Base-by-base conservation (phyloP, 2,329 filamentous ascomycete species). In the Periconia macrospinosa region DNA sequence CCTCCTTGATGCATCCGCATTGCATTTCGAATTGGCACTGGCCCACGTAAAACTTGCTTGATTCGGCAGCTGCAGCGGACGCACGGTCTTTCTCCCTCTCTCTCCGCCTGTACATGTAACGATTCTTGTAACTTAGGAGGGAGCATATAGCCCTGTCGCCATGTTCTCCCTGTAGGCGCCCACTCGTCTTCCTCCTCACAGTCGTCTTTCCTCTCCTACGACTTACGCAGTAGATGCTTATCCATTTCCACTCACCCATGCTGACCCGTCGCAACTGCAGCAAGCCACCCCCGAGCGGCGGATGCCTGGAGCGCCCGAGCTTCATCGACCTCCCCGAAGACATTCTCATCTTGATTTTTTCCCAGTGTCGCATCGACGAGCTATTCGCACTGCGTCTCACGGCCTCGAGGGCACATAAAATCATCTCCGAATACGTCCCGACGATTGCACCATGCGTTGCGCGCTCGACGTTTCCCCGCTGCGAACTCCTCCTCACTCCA, bases 381-480 rank as follows among this genome's bases (percentile, higher is more conserved):
- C 52, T 73, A 13, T 52, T 66, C 6, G 40, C 53, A 3, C 50
- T 72, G 33, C 62, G 61, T 33, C 51, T 66, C 15, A 61, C 64
- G 7, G 58, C 52, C 49, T 54, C 53, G 10, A 63, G 48, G 47
- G 56, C 55, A 9, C 61, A 63, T n/a, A 49, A 57, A 41, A 40
- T 71, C 17, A 68, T 70, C 44, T 47, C 55, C 42, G 55, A 60
- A 11, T 69, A 67, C 48, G 61, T 67, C 14, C 48, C 58, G 14
- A 65, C 65, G 6, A 69, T 73, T 27, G 64, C 62, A 18, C 65
- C 65, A 8, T 50, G 61, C 8, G 65, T 64, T 11, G 70, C 65
- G 19, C 64, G 60, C 41, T 53, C 53, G 9, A 72, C 66, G 8
- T 69, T 70, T 30, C 63, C 67, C 15, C 47, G 46, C 33, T 56